These are phyloP conservation scores for Suillus placidus DNA, from an alignment of 768 basidiomycete species.

Conservation along the genomic window DNA sequence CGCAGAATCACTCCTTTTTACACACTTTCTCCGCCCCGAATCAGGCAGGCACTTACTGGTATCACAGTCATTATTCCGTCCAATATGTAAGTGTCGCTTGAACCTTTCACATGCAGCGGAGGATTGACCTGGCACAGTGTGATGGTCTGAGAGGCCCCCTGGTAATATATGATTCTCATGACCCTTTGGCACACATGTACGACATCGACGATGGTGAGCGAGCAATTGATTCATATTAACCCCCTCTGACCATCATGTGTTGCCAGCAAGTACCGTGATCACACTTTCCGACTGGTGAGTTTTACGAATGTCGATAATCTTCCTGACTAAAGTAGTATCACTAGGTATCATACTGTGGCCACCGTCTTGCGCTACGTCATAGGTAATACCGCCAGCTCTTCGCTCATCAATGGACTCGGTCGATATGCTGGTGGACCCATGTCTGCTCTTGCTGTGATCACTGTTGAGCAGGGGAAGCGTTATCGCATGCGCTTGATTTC, in stretches of 20 bases:
- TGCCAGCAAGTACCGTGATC: constrained; percentile 37
- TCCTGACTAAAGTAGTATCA: neutral
- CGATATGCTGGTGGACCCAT: constrained; percentile 39
- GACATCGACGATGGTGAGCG: constrained; percentile 23
- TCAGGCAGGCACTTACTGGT: constrained; percentile 45
- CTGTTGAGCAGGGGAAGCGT: constrained; percentile 28
- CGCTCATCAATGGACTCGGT: constrained; percentile 54
- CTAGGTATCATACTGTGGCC: constrained; percentile 17
- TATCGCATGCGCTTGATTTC: constrained; percentile 36
- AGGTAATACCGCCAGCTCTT: constrained; percentile 29
- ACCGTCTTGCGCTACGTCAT: constrained; percentile 4
- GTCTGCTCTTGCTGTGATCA: constrained; percentile 33
- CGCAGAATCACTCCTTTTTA: constrained; percentile 35
- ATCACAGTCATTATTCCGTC: constrained; percentile 23
- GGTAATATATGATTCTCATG: constrained; percentile 24
- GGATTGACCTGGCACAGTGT: constrained; percentile 11
- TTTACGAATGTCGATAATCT: neutral
- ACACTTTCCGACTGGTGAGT: constrained; percentile 41
- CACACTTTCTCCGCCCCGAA: constrained; percentile 36
- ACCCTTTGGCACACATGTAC: constrained; percentile 19
- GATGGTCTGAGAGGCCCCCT: constrained; percentile 17
- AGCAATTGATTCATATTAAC: neutral
- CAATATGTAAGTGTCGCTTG: constrained; percentile 19
- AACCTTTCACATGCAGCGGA: neutral
- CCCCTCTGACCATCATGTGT: neutral